Percentiles rank a stretch among this genome's conserved stretches.
These are phyloP conservation scores for Podospora pseudoanserina DNA, from an alignment of 495 filamentous ascomycete genomes.

Conservation along the genomic window DNA sequence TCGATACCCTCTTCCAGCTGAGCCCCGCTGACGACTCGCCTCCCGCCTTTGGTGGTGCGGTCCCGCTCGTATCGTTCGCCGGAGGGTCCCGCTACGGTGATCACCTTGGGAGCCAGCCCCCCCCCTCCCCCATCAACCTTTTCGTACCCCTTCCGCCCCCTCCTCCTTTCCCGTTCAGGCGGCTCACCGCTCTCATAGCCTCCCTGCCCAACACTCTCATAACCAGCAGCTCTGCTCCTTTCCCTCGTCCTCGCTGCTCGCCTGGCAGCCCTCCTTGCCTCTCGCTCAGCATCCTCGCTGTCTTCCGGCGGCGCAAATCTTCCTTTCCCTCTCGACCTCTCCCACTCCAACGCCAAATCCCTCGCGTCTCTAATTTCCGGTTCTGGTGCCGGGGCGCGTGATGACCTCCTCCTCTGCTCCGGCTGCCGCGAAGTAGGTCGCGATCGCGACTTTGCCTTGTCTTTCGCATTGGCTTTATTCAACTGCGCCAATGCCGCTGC, in stretches of 20 bases:
- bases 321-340: constrained; percentile 34
- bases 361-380: neutral
- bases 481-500: constrained; percentile 60
- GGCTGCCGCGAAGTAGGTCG: constrained; percentile 21
- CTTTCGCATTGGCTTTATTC: constrained; percentile 51
- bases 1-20: constrained; percentile 62
- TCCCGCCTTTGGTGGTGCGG: constrained; percentile 38
- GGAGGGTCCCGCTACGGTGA: neutral
- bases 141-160: constrained; percentile 1
- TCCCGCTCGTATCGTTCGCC: constrained; percentile 17
- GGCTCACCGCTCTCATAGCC: neutral
- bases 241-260: neutral
- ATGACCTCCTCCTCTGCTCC: constrained; percentile 26
- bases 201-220: constrained; percentile 1
- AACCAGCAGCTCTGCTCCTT: neutral
- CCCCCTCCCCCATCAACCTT: neutral
- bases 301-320: constrained; percentile 18
- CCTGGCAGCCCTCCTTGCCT: neutral
- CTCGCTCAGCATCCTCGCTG: constrained; percentile 10
- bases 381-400: neutral
- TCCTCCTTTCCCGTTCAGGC: neutral
- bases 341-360: constrained; percentile 30
- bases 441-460: constrained; percentile 9
- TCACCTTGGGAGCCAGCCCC: neutral
- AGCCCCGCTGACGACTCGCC: constrained; percentile 63